Evolutionary conservation across 306 rosid genomes (phyloP).

Genomic region (Gleditsia sinensis): DNA sequence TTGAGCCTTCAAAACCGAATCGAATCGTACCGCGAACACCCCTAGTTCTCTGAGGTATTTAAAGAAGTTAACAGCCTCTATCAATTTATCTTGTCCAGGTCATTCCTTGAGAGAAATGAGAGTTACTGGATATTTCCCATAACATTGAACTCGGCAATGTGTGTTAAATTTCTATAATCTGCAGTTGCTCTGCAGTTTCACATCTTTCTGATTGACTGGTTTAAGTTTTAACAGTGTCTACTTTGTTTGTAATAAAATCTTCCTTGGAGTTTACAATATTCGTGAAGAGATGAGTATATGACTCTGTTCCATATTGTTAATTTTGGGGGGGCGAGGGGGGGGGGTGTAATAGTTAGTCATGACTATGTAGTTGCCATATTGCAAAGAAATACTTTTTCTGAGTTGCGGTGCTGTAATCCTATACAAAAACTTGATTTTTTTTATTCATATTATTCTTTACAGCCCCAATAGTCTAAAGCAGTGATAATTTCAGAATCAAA

Average conservation of each 20-base stretch:
- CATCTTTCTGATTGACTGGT: not conserved
- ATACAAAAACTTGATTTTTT: not conserved
- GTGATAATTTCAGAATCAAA: too few species aligned
- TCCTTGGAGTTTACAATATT: constrained; percentile 3
- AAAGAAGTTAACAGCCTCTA: too few species aligned
- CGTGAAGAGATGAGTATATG: not conserved
- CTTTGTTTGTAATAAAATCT: not conserved
- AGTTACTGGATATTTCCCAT: constrained; percentile 2
- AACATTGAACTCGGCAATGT: constrained; percentile 2
- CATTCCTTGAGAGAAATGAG: not conserved
- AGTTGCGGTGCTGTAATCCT: not conserved
- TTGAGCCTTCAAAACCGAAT: too few species aligned
- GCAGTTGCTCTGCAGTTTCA: not conserved
- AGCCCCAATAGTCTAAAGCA: not conserved
- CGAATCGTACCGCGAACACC: too few species aligned
- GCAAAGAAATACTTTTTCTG: not conserved
- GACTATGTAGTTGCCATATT: constrained; percentile 15
- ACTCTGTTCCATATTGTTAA: not conserved
- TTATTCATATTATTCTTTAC: not conserved
- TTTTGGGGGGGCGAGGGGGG: not conserved
- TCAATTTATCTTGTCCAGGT: constrained; percentile 27
- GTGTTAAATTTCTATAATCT: constrained; percentile 9
- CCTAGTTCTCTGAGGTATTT: too few species aligned
- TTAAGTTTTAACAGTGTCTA: not conserved
- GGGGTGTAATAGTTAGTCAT: not conserved